Conservation (phyloP, 257 asterid species). For the Fraxinus pennsylvanica region DNA sequence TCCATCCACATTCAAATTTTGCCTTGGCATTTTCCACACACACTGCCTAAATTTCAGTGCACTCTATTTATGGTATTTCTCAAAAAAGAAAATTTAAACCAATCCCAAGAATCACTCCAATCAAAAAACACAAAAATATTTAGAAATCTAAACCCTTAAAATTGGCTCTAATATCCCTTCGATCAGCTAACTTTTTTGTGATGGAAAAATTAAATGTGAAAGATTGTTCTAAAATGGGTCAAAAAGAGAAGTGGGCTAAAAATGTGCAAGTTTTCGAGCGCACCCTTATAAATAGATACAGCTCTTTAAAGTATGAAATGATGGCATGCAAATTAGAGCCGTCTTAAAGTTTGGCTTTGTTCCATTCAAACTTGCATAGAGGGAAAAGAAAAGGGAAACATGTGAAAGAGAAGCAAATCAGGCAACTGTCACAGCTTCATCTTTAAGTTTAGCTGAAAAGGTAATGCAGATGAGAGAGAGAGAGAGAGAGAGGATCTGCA, state of each 20-base stretch:
- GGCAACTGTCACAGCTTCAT: slow-evolving; percentile 44
- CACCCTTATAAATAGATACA: slow-evolving; percentile 39
- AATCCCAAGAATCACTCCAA: slow-evolving; percentile 46
- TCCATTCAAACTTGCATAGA: slow-evolving; percentile 57
- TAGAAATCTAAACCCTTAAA: slow-evolving; percentile 41
- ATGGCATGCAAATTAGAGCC: slow-evolving; percentile 68
- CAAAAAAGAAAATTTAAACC: background rate
- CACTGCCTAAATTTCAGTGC: slow-evolving; percentile 7
- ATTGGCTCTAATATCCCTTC: background rate
- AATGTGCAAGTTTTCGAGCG: slow-evolving; percentile 41
- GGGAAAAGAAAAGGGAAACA: slow-evolving; percentile 59
- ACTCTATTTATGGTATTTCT: background rate
- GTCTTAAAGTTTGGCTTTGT: slow-evolving; percentile 49
- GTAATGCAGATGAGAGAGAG: slow-evolving; percentile 20
- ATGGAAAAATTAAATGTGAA: slow-evolving; percentile 19
- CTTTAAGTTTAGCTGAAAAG: slow-evolving; percentile 38
- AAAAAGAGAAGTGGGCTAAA: slow-evolving; percentile 34
- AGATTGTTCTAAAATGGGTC: slow-evolving; percentile 33
- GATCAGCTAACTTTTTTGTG: slow-evolving; percentile 30
- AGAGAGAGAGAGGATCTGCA: slow-evolving; percentile 28
- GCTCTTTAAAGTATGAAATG: slow-evolving; percentile 40
- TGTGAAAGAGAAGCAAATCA: slow-evolving; percentile 39
- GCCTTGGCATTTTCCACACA: slow-evolving; percentile 54
- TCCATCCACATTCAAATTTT: slow-evolving; percentile 57
- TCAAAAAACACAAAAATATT: slow-evolving; percentile 17